phyloP scores from a whole-genome alignment of 2,329 filamentous ascomycete genomes.

The Cladorrhinum sp. region DNA sequence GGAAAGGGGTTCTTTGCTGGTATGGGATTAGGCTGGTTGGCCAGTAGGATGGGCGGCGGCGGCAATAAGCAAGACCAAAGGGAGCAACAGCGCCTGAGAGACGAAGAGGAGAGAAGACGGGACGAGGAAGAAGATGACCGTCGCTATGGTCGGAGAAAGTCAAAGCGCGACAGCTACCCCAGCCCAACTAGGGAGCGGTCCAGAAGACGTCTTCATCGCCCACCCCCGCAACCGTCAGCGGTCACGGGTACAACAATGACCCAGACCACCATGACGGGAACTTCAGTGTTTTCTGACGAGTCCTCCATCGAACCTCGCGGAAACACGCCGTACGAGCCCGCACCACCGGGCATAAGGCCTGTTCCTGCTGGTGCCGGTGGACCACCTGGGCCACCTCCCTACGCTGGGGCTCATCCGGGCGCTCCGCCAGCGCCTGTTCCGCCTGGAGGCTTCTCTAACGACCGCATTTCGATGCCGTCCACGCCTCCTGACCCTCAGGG shows the following conservation, averaged over 20 bases:
- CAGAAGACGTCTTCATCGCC: slow-evolving; percentile 29
- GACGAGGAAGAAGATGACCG: slow-evolving; percentile 49
- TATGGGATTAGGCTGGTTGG: slow-evolving; percentile 66
- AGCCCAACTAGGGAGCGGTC: slow-evolving; percentile 45
- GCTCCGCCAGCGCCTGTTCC: slow-evolving; percentile 9
- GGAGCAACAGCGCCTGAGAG: slow-evolving; percentile 46
- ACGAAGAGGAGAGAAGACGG: slow-evolving; percentile 36
- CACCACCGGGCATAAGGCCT: slow-evolving; percentile 25
- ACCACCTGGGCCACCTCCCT: slow-evolving; percentile 23
- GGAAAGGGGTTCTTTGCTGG: slow-evolving; percentile 58
- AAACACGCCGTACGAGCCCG: slow-evolving; percentile 32
- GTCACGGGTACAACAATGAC: slow-evolving; percentile 19
- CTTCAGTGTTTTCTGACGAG: slow-evolving; percentile 31
- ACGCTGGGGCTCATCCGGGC: not conserved
- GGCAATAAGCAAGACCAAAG: slow-evolving; percentile 54
- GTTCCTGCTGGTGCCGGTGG: slow-evolving; percentile 9
- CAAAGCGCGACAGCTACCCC: slow-evolving; percentile 61
- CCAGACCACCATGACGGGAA: slow-evolving; percentile 5
- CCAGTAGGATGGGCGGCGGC: slow-evolving; percentile 51
- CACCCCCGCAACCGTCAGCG: slow-evolving; percentile 23
- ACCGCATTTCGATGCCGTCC: slow-evolving; percentile 47
- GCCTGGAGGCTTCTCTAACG: slow-evolving; percentile 31
- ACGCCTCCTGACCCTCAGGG: slow-evolving; percentile 54
- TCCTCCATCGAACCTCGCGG: slow-evolving; percentile 40
- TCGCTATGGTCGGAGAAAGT: slow-evolving; percentile 59